These are phyloP conservation scores for Cladosporium sphaerospermum DNA, from an alignment of 2,329 filamentous ascomycete species.

Conservation along the genomic window DNA sequence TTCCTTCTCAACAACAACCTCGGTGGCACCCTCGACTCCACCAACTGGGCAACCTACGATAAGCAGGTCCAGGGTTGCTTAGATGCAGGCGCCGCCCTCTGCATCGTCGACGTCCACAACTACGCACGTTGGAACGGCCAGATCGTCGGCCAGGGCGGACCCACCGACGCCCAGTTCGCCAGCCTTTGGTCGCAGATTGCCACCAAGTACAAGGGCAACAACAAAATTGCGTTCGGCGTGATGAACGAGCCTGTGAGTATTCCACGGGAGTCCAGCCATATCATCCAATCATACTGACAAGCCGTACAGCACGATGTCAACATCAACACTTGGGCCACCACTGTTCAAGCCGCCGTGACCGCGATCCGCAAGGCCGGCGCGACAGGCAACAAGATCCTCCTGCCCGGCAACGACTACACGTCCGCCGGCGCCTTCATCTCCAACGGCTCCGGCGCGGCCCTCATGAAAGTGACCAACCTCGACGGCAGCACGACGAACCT, in stretches of 20 bases:
- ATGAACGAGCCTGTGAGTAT: slow-evolving; percentile 56
- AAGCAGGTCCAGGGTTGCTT: slow-evolving; percentile 26
- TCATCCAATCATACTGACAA: slow-evolving; percentile 39
- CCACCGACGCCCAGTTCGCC: slow-evolving; percentile 53
- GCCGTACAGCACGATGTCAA: slow-evolving; percentile 35
- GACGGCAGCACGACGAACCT: slow-evolving; percentile 28
- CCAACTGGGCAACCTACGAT: slow-evolving; percentile 23
- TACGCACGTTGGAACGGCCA: slow-evolving; percentile 50
- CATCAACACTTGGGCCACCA: slow-evolving; percentile 52
- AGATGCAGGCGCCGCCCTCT: slow-evolving; percentile 31
- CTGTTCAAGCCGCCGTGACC: slow-evolving; percentile 57
- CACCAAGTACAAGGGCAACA: slow-evolving; percentile 49
- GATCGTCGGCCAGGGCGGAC: slow-evolving; percentile 61
- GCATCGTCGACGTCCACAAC: slow-evolving; percentile 30
- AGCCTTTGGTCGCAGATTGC: slow-evolving; percentile 53
- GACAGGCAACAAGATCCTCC: slow-evolving; percentile 55
- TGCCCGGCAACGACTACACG: slow-evolving; percentile 54
- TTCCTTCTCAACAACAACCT: slow-evolving; percentile 22
- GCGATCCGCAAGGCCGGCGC: slow-evolving; percentile 61
- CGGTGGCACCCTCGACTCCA: slow-evolving; percentile 17
- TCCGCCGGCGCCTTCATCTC: slow-evolving; percentile 12
- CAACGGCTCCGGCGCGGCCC: slow-evolving; percentile 5
- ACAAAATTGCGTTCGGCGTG: slow-evolving; percentile 56
- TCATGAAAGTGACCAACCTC: slow-evolving; percentile 14
- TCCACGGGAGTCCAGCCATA: neutral